Conservation (phyloP, 2,329 filamentous ascomycete genomes). For the Botrytis tulipae region DNA sequence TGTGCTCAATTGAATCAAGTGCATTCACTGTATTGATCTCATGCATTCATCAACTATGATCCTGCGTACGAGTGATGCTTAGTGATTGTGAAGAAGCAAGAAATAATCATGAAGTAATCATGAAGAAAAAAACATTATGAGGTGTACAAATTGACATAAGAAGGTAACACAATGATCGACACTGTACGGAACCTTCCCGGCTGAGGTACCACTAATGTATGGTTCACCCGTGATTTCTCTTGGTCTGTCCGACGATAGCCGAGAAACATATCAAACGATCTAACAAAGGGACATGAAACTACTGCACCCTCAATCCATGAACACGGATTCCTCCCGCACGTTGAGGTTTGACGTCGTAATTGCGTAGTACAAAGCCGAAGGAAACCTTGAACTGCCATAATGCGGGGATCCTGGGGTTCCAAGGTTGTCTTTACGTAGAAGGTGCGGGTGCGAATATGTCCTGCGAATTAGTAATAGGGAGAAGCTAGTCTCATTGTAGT, state of each 20-base stretch:
- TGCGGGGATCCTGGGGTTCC: not conserved
- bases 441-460: not conserved
- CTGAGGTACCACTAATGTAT: not conserved
- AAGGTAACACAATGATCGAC: not conserved
- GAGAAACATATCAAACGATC: not conserved
- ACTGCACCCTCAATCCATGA: too few relatives aligned
- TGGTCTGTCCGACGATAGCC: slow-evolving; percentile 6
- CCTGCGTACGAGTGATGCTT: not conserved
- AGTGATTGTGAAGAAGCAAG: not conserved
- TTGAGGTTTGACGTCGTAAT: not conserved
- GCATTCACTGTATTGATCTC: not conserved
- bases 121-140: not conserved
- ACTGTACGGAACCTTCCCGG: not conserved
- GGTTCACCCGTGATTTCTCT: not conserved
- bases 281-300: not conserved
- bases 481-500: not conserved
- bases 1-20: not conserved
- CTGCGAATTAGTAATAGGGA: not conserved
- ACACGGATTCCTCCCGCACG: not conserved
- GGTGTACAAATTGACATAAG: not conserved
- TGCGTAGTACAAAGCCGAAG: not conserved
- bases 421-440: not conserved
- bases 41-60: not conserved
- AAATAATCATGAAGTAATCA: not conserved
- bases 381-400: not conserved